Evolutionary conservation across 2,329 filamentous ascomycete species (phyloP).

Genomic region (Fusarium hostae): DNA sequence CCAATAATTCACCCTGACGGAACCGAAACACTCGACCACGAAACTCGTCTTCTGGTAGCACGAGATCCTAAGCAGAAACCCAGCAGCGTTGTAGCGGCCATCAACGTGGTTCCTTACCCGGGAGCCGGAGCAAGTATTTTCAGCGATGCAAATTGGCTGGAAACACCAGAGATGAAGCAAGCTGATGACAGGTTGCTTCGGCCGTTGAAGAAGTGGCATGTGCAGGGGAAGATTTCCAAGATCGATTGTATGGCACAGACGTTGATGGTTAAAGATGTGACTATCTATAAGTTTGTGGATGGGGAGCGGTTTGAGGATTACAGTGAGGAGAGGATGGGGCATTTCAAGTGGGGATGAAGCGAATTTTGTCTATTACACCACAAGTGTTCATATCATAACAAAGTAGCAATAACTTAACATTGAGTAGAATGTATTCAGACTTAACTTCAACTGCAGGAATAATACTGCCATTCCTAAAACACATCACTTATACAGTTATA

Average conservation of each 20-base stretch:
- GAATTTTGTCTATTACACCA: too few species aligned
- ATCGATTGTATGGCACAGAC: slow-evolving; percentile 3
- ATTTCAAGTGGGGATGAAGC: background rate
- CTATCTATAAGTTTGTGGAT: slow-evolving; percentile 1
- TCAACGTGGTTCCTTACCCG: background rate
- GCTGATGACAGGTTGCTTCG: background rate
- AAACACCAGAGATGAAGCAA: background rate
- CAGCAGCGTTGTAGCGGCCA: background rate
- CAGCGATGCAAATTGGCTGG: background rate
- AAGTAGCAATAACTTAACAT: too few species aligned
- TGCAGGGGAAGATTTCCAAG: background rate
- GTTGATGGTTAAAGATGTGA: background rate
- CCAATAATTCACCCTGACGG: background rate
- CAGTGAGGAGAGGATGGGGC: background rate
- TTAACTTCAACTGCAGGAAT: too few species aligned
- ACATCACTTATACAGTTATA: too few species aligned
- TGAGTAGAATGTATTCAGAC: too few species aligned
- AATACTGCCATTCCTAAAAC: too few species aligned
- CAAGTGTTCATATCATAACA: too few species aligned
- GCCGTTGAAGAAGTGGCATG: background rate
- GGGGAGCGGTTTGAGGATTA: slow-evolving; percentile 7
- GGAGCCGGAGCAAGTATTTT: background rate
- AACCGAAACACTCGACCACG: background rate
- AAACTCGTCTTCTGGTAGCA: background rate
- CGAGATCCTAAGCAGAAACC: background rate